Conservation (phyloP, 768 basidiomycete species). For the Lepiota venenata region DNA sequence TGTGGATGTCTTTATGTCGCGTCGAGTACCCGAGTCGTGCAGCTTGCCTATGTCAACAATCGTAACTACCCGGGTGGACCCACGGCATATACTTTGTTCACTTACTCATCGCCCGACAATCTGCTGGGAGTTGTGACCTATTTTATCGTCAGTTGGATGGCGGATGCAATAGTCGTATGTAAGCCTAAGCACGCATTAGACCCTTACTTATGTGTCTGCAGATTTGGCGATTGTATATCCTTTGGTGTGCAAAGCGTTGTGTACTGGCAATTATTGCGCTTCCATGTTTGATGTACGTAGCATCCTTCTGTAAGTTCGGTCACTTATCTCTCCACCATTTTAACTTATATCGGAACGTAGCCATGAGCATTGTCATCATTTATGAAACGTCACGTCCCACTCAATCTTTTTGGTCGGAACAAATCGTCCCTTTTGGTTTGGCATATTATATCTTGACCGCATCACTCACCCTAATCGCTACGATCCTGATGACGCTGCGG, state of each 20-base stretch:
- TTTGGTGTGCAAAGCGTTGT: neutral
- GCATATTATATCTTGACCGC: slow-evolving; percentile 12
- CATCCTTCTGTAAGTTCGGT: no score
- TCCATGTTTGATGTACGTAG: neutral
- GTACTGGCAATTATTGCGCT: neutral
- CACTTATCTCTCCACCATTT: neutral
- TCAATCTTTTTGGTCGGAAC: slow-evolving; percentile 6
- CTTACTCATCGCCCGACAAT: slow-evolving; percentile 11
- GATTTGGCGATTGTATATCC: slow-evolving; percentile 14
- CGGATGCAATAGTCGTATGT: slow-evolving; percentile 15
- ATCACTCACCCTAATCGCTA: slow-evolving; percentile 6
- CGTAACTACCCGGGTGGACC: slow-evolving; percentile 17
- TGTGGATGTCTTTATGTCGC: slow-evolving; percentile 8
- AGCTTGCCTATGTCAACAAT: slow-evolving; percentile 15
- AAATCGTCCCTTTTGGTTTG: neutral
- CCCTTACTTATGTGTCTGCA: neutral
- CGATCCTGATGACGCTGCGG: slow-evolving; percentile 6
- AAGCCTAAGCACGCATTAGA: neutral
- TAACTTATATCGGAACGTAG: slow-evolving; percentile 2
- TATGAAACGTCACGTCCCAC: neutral
- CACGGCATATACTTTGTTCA: slow-evolving; percentile 7
- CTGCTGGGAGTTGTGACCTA: slow-evolving; percentile 8
- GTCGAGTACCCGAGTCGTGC: slow-evolving; percentile 3
- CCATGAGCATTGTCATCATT: slow-evolving; percentile 8
- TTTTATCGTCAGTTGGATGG: slow-evolving; percentile 16